Base-by-base conservation (phyloP, 2,329 filamentous ascomycete genomes). In the Ceratocystis papillata region DNA sequence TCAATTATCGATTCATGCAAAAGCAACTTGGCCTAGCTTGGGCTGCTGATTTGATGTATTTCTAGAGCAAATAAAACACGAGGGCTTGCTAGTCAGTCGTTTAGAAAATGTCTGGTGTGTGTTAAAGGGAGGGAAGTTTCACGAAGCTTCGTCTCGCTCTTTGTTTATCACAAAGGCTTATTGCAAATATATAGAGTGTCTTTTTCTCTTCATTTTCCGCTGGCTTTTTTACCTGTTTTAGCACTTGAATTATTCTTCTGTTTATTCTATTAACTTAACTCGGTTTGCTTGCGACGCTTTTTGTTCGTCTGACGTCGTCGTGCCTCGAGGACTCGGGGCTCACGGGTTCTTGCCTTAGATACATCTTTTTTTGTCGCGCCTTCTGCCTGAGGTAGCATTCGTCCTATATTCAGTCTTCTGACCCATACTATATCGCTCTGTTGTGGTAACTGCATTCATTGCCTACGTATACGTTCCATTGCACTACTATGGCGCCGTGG, bases 401-500 rank as follows among this genome's bases (percentile, higher is more conserved):
- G 46, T 48, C 46, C 37, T 15, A 41, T 28, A 28, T 28, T 5
- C 45, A 48, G 45, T 17, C 45, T 15, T 6, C 44, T 17, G 44
- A 1, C 44, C 46, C 17, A 10, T 55, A 3, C 37, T 15, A 41
- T 25, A 17, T 20, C 50, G 20, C 20, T 15, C 12, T 59, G 17
- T 59, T 59, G 37, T 20, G 25, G 55, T 15, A 59, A 37, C 30
- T 59, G 12, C 55, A 41, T 28, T 48, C 55, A 41, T 28, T 48
- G 6, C n/a, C 8, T 48, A 10, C 46, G 37, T 10, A 15, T 41
- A 41, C 37, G 37, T 41, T 12, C 3, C 37, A 41, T 48, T 10
- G 22, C 48, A 53, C 55, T 8, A 30, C 55, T 30, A 59, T 59
- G 55, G 55, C 55, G 7, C 55, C 55, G 22, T 59, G 55, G 55